Base-by-base conservation (phyloP, 2,329 filamentous ascomycete species). In the Colletotrichum orchidophilum region DNA sequence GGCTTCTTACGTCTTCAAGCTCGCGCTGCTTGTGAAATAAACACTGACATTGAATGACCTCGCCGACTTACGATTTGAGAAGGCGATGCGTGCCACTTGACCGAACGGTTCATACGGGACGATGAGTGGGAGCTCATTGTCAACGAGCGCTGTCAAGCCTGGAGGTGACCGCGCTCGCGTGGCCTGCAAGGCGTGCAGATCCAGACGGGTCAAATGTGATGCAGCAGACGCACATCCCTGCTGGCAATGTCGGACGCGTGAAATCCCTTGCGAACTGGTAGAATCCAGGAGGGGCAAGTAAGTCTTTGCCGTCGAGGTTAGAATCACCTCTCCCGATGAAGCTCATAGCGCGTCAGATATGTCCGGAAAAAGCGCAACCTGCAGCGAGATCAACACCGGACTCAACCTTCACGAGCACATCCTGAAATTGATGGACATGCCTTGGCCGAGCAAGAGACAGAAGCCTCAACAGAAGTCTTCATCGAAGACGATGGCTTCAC, bases 151-250 rank as follows among this genome's bases (percentile, higher is more conserved):
- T 31, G 12, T 8, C 21, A 59, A 11, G 21, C 49, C 64, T 24
- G 18, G 35, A 3, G 24, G 18, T 5, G 18, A 65, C 24, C 67
- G 67, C 21, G 79, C 75, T 76, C 77, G 35, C n/a, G 49, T 70
- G 9, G 67, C 67, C n/a, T 70, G 63, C 42, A 70, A 70, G 15
- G 54, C 63, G 8, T 70, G 63, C 11, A 66, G 66, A 2, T 63
- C 55, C 5, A 50, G 67, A 29, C 54, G 67, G 26, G 63, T 70
- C n/a, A 70, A 70, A 26, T 70, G 63, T 12, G 63, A 70, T 5
- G 63, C 63, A 11, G 63, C 42, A 18, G 52, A 67, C 13, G 54
- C 53, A 12, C 46, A 66, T 4, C 67, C 67, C 18, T 70, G 67
- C 33, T 70, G 63, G 67, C 67, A 70, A 33, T 70, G 67, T 35